Evolutionary conservation across 225 moss, liverwort and hornwort genomes (phyloP), one percentile per base, ranked within the genome.

Genomic region (Rhytidiadelphus loreus): DNA sequence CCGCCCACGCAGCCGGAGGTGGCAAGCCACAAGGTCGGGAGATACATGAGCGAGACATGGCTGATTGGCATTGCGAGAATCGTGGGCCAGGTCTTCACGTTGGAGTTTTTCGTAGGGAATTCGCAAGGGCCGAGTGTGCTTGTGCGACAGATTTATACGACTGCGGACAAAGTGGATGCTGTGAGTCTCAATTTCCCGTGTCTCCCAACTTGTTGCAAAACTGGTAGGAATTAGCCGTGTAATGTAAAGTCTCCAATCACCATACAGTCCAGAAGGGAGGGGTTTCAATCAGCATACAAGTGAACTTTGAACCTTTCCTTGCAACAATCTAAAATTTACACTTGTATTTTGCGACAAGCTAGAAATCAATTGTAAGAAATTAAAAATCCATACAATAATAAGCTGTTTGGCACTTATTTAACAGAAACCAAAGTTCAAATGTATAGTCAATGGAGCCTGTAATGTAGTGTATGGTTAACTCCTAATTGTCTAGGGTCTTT

Each of bases 41-140:
- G 44, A n/a, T 94, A 25, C 66, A 80, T 94, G 88, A 92, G 92
- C 84, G 91, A 94, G 88, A 87, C 92, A 14, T 92, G 91, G 93
- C 16, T 94, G 88, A 29, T 91, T 37, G 93, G 92, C 52, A 91
- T 94, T 75, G 88, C 81, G 22, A 74, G 88, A 58, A 85, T 90
- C 11, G 84, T 93, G 29, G 93, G 92, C 24, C 89, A 93, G 35
- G 75, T 83, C 28, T 91, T 93, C 85, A 89, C 77, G 30, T 44
- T 56, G 13, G 59, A 16, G 5, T 20, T 1, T 16, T 0, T 82
- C 16, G 26, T 43, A 30, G 86, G 61, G 5, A 8, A 33, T 0
- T 8, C 29, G 35, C 11, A 60, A 35, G 93, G 93, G 48, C 88
- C 90, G 50, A 65, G 65, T 12, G 15, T 80, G 48, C 37, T 94